Conservation (phyloP, 768 basidiomycete genomes). For the Trametes coccinea region DNA sequence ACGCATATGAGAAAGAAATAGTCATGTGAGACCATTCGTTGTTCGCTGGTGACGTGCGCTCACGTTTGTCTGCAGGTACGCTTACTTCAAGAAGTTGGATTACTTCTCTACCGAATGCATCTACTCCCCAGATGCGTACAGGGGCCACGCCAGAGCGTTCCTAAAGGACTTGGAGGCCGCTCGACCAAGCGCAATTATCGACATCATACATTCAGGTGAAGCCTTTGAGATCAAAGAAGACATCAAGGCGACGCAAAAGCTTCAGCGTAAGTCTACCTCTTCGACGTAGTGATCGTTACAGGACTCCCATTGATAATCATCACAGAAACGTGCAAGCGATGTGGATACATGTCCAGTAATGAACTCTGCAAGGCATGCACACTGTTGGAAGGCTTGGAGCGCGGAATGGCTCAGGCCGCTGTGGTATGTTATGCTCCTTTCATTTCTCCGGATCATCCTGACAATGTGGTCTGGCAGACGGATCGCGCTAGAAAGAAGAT, state of each 20-base stretch:
- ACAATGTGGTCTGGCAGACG: conserved; percentile 44
- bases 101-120: conserved; percentile 99
- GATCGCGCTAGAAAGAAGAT: conserved; percentile 67
- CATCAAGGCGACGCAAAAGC: conserved; percentile 80
- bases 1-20: conserved; percentile 99
- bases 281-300: background rate
- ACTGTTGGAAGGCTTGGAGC: conserved; percentile 85
- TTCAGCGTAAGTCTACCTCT: conserved; percentile 64
- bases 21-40: conserved; percentile 72
- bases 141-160: conserved; percentile 92
- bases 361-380: conserved; percentile 96
- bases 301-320: background rate
- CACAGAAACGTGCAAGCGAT: conserved; percentile 85
- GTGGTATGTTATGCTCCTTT: conserved; percentile 45
- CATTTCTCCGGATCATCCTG: background rate
- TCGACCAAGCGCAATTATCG: conserved; percentile 92
- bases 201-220: conserved; percentile 96
- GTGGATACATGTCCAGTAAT: conserved; percentile 96
- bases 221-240: conserved; percentile 85
- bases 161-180: conserved; percentile 95
- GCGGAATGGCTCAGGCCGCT: conserved; percentile 57
- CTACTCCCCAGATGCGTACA: conserved; percentile 97
- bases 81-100: conserved; percentile 98
- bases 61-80: conserved; percentile 64
- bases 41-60: background rate